Conservation (phyloP, 805 yeast species). For the Torulaspora franciscae region DNA sequence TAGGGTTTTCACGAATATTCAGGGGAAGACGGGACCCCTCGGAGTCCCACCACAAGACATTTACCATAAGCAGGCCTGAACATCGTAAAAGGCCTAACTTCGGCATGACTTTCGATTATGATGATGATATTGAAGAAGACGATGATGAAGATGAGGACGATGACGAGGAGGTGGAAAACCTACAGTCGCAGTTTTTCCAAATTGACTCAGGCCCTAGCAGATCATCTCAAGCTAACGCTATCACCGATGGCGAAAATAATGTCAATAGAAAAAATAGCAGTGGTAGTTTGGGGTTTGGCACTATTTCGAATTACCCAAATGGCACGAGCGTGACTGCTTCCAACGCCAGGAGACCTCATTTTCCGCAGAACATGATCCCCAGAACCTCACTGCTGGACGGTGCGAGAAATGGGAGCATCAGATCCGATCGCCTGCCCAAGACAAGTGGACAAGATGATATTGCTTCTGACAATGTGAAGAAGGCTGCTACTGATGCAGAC, state of each 20-base stretch:
- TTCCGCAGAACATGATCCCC: conserved; percentile 21
- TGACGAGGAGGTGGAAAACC: conserved; percentile 21
- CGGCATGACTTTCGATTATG: conserved; percentile 32
- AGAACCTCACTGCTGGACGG: conserved; percentile 15
- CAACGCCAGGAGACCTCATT: conserved; percentile 16
- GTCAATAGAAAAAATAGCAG: conserved; percentile 9
- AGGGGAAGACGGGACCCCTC: conserved; percentile 18
- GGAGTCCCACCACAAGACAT: conserved; percentile 5
- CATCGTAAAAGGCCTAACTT: conserved; percentile 14
- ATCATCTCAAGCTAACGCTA: conserved; percentile 5
- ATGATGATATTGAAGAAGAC: conserved; percentile 32
- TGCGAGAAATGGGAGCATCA: conserved; percentile 12
- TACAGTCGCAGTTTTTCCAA: conserved; percentile 26
- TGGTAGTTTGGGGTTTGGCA: conserved; percentile 7
- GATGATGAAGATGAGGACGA: conserved; percentile 35
- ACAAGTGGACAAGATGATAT: conserved; percentile 10
- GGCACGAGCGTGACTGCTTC: conserved; percentile 5
- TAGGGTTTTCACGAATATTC: conserved; percentile 28
- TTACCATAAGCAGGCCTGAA: conserved; percentile 4
- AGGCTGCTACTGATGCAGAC: conserved; percentile 2
- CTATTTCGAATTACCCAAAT: conserved; percentile 1
- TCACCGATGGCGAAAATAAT: conserved; percentile 5
- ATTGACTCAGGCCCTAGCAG: conserved; percentile 12
- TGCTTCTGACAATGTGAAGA: conserved; percentile 1
- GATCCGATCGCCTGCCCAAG: conserved; percentile 13